Evolutionary conservation across 805 yeast genomes (phyloP).

Genomic region (Saturnispora ahearnii): DNA sequence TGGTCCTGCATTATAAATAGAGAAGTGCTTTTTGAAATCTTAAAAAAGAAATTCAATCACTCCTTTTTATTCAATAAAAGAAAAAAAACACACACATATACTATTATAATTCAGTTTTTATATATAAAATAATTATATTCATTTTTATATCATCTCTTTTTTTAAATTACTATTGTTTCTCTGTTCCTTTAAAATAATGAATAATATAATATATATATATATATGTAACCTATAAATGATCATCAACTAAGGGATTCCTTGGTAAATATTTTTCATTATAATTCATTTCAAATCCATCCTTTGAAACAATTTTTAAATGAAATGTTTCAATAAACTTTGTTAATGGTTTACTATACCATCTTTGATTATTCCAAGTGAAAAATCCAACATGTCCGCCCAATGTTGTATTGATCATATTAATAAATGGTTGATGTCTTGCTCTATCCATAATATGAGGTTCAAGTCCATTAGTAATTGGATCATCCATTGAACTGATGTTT

Average conservation of each 20-base stretch:
- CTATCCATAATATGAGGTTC: conserved; percentile 33
- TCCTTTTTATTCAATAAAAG: not conserved
- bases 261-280: conserved; percentile 8
- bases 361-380: conserved; percentile 48
- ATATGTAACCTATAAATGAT: conserved; percentile 3
- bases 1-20: conserved; percentile 56
- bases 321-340: conserved; percentile 28
- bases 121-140: not conserved
- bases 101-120: not conserved
- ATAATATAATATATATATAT: not conserved
- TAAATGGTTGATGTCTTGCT: conserved; percentile 47
- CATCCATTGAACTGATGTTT: conserved; percentile 59
- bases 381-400: conserved; percentile 83
- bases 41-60: not conserved
- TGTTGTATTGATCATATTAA: conserved; percentile 47
- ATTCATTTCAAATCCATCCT: conserved; percentile 7
- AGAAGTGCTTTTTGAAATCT: not conserved
- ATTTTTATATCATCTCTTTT: not conserved
- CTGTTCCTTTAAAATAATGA: not conserved
- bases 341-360: conserved; percentile 58
- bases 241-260: conserved; percentile 5
- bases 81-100: not conserved
- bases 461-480: conserved; percentile 54
- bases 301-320: conserved; percentile 13
- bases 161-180: not conserved